These are phyloP conservation scores for Echinochloa phyllopogon DNA, from an alignment of 176 grass and related monocot genomes.

Conservation along the genomic window DNA sequence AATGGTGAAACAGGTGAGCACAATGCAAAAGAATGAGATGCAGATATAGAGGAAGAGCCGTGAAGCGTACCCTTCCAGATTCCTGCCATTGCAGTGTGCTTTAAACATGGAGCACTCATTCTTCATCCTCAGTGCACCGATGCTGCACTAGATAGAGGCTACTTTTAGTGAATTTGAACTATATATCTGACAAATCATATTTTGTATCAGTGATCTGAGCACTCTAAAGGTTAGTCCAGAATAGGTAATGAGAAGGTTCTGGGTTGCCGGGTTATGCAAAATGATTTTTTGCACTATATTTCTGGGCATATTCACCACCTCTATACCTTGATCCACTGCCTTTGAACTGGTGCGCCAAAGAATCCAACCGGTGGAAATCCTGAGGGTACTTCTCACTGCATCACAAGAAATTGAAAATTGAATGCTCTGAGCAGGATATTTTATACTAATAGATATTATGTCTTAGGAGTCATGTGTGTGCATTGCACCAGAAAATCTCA, in stretches of 20 bases:
- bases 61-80: conserved; percentile 57
- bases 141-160: conserved; percentile 48
- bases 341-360: conserved; percentile 66
- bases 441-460: conserved; percentile 15
- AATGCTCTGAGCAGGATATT: conserved; percentile 26
- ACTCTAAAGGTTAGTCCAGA: conserved; percentile 21
- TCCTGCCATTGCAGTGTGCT: conserved; percentile 56
- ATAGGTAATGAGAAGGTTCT: conserved; percentile 4
- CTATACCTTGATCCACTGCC: conserved; percentile 70
- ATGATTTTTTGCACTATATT: neutral
- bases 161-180: conserved; percentile 24
- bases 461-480: conserved; percentile 6
- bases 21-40: neutral
- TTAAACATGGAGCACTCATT: conserved; percentile 67
- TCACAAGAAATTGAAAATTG: conserved; percentile 35
- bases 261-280: neutral
- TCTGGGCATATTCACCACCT: conserved; percentile 36
- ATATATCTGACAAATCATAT: conserved; percentile 12
- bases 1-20: neutral
- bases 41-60: neutral
- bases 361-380: conserved; percentile 64
- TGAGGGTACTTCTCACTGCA: conserved; percentile 68
- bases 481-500: neutral
- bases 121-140: conserved; percentile 68
- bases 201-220: conserved; percentile 18